phyloP scores from a whole-genome alignment of 1,284 basidiomycete genomes.

The Coniferiporia sulphurascens region DNA sequence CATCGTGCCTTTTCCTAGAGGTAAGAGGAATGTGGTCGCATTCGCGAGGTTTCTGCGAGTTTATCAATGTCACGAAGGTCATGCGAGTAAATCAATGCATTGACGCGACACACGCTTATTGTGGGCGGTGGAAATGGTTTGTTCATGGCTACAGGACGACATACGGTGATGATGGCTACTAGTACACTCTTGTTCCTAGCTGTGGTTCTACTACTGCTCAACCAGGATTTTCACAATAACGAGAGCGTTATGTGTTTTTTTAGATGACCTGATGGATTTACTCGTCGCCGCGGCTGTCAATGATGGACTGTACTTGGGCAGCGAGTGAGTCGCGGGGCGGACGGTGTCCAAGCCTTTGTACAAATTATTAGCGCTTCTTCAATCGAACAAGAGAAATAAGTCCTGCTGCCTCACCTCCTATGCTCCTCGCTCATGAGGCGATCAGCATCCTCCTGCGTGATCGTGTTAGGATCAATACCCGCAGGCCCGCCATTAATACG shows the following conservation, averaged over 20 bases:
- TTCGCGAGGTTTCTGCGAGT: neutral
- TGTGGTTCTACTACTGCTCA: too few relatives aligned
- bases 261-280: neutral
- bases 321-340: conserved; percentile 16
- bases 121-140: too few relatives aligned
- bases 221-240: too few relatives aligned
- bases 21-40: neutral
- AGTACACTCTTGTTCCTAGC: too few relatives aligned
- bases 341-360: conserved; percentile 11
- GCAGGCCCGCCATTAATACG: conserved; percentile 9
- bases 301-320: conserved; percentile 13
- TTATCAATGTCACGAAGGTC: neutral
- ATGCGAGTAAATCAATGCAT: neutral
- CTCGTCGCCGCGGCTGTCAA: neutral
- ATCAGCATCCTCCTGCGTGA: conserved; percentile 3
- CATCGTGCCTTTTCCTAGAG: neutral
- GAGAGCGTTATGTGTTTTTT: too few relatives aligned
- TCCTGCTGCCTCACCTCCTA: neutral
- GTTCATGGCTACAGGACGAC: too few relatives aligned
- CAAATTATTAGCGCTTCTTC: neutral
- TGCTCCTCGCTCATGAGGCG: conserved; percentile 13
- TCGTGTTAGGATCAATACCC: neutral
- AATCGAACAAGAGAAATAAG: neutral
- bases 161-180: neutral
- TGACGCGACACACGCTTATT: neutral